A percentile compares a stretch with the other conserved stretches of the same genome.
These are phyloP conservation scores for Gelatoporia subvermispora DNA, from an alignment of 768 basidiomycete genomes.

Conservation along the genomic window DNA sequence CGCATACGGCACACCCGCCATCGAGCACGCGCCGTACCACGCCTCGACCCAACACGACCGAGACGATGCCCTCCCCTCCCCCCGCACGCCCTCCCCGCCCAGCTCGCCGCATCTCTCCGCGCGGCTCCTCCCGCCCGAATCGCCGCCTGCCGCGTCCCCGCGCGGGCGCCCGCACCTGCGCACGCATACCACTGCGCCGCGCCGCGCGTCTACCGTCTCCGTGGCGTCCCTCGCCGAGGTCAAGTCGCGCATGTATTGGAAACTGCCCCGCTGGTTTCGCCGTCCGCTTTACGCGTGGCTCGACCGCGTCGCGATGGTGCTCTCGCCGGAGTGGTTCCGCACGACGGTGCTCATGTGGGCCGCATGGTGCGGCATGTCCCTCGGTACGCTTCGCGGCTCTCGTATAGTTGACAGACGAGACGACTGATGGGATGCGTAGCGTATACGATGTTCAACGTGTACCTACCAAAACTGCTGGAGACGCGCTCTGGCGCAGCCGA, in stretches of 20 bases:
- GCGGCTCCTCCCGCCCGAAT: background rate
- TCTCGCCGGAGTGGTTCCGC: slow-evolving; percentile 69
- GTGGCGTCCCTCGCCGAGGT: slow-evolving; percentile 37
- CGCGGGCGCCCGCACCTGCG: background rate
- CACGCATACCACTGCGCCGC: slow-evolving; percentile 1
- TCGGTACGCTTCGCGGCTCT: slow-evolving; percentile 47
- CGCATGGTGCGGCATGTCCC: slow-evolving; percentile 69
- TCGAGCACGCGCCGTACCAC: background rate
- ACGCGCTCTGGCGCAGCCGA: slow-evolving; percentile 31
- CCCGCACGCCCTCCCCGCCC: background rate
- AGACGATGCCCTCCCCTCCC: background rate
- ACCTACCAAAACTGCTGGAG: slow-evolving; percentile 82
- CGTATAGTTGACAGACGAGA: background rate
- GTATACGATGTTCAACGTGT: slow-evolving; percentile 93
- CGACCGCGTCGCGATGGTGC: slow-evolving; percentile 61
- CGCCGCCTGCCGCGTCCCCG: background rate
- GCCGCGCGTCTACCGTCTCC: slow-evolving; percentile 3
- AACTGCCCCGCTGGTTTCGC: slow-evolving; percentile 50
- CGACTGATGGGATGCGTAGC: slow-evolving; percentile 33
- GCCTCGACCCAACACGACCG: background rate
- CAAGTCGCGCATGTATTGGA: slow-evolving; percentile 36
- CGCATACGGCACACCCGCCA: slow-evolving; percentile 20
- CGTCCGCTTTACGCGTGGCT: slow-evolving; percentile 65
- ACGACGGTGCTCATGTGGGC: slow-evolving; percentile 80
- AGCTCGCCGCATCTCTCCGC: background rate